A percentile compares a stretch with the other conserved stretches of the same genome.
These are phyloP conservation scores for Leccinum aurantiacum DNA, from an alignment of 768 basidiomycete genomes.

Conservation along the genomic window DNA sequence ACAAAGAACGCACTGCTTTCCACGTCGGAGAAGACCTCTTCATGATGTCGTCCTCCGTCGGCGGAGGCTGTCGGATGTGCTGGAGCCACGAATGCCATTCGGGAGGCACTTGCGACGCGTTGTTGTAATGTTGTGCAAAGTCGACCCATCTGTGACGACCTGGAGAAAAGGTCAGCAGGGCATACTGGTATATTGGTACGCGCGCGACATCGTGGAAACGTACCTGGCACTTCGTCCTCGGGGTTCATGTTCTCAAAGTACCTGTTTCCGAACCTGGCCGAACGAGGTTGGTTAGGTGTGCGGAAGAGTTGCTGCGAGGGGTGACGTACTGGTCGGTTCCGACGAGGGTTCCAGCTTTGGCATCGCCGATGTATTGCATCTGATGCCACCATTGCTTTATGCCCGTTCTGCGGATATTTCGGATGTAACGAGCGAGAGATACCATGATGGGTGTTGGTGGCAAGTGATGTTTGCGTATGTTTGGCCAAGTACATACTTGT, in stretches of 20 bases:
- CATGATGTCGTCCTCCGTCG: conserved; percentile 71
- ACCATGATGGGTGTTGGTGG: conserved; percentile 46
- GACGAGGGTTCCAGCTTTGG: conserved; percentile 76
- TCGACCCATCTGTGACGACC: conserved; percentile 98
- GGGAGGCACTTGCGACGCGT: conserved; percentile 91
- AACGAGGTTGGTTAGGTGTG: conserved; percentile 4
- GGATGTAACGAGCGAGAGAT: conserved; percentile 73
- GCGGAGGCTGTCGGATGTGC: conserved; percentile 85
- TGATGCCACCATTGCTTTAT: conserved; percentile 88
- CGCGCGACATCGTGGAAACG: conserved; percentile 22
- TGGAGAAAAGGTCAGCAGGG: conserved; percentile 25
- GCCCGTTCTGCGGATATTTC: conserved; percentile 73
- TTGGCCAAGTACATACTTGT: conserved; percentile 14
- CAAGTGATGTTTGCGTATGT: conserved; percentile 22
- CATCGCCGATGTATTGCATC: conserved; percentile 92
- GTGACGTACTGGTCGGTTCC: conserved; percentile 80
- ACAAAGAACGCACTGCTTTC: conserved; percentile 65
- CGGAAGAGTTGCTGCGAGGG: neutral
- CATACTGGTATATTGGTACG: too few relatives aligned
- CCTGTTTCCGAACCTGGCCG: conserved; percentile 83
- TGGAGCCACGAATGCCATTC: conserved; percentile 98
- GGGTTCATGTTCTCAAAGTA: conserved; percentile 92
- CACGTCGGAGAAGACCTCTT: conserved; percentile 71
- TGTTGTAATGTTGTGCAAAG: conserved; percentile 84
- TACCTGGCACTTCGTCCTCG: conserved; percentile 87